Percentiles rank a stretch among this genome's conserved stretches.
phyloP scores from a whole-genome alignment of 495 filamentous ascomycete genomes.

The Pyronema domesticum region DNA sequence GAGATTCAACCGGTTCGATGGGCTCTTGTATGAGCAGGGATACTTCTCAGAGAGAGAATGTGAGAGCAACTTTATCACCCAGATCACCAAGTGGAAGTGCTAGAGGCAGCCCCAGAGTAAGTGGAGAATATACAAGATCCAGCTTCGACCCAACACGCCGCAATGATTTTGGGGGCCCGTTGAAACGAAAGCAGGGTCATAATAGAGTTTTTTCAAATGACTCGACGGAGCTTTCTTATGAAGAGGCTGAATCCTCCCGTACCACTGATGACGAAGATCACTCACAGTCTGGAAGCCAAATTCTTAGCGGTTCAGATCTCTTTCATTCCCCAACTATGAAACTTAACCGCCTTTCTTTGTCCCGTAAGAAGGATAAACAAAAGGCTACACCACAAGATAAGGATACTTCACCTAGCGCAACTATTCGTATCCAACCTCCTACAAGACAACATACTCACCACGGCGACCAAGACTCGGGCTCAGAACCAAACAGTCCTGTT shows the following conservation, averaged over 20 bases:
- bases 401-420: conserved; percentile 1
- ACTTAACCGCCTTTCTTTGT: conserved; percentile 4
- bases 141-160: conserved; percentile 35
- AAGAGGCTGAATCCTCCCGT: conserved; percentile 38
- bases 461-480: neutral
- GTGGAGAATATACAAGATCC: conserved; percentile 30
- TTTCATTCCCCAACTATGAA: conserved; percentile 69
- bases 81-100: conserved; percentile 27
- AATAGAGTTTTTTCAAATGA: conserved; percentile 40
- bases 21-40: neutral
- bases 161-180: conserved; percentile 25
- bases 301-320: conserved; percentile 67
- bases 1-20: conserved; percentile 4
- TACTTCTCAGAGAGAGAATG: conserved; percentile 36
- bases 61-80: conserved; percentile 46
- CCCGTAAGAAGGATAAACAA: neutral
- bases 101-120: conserved; percentile 29
- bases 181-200: conserved; percentile 30
- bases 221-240: conserved; percentile 47
- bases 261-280: conserved; percentile 14
- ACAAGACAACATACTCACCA: conserved; percentile 2
- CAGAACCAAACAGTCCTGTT: neutral
- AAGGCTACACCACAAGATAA: neutral
- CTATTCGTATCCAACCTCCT: conserved; percentile 2
- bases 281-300: conserved; percentile 60